Evolutionary conservation across 768 basidiomycete species (phyloP), one percentile per base, ranked within the genome.

Genomic region (Suillus variegatus): DNA sequence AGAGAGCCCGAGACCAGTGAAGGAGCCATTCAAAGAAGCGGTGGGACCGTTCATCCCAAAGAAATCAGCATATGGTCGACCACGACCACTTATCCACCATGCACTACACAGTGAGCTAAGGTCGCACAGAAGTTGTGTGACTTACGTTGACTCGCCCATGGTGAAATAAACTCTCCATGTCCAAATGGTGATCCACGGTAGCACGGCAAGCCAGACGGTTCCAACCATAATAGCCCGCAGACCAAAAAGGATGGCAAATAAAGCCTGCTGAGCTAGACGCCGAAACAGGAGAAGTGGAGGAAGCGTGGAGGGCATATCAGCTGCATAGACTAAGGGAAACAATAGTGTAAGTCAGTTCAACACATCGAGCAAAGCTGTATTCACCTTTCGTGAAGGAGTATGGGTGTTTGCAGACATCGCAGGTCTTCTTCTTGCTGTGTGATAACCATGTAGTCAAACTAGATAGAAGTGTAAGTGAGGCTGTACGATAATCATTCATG

Each of bases 361-460:
- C 38, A 65, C 62, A 61, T 54, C 66, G 10, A 43, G 36, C 7
- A 41, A 40, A 40, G 20, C 12, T 8, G 14, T 57, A 80, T 49
- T 35, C 64, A 94, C 96, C 94, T 83, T 97, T 98, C 20, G 90
- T 93, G 75, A 97, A 99, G 2, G 89, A 83, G 76, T 95, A 98
- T 2, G 90, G 87, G 75, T 97, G 86, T 76, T 96, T 96, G 86
- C 97, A 99, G 9, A 98, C 89, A 83, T 98, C 97, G 76, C 97
- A 99, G 49, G 85, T 89, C 78, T 93, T 93, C 86, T 97, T 96
- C 82, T 93, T 93, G 79, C 92, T 94, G 77, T 95, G 92, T 3
- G 92, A 88, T 41, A 99, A 83, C 97, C 97, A 99, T 80, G 91
- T 94, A 60, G 91, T 93, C 75, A 98, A 83, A 78, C 95, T 97